phyloP scores from a whole-genome alignment of 768 basidiomycete genomes.

The Hericium rajendrae region DNA sequence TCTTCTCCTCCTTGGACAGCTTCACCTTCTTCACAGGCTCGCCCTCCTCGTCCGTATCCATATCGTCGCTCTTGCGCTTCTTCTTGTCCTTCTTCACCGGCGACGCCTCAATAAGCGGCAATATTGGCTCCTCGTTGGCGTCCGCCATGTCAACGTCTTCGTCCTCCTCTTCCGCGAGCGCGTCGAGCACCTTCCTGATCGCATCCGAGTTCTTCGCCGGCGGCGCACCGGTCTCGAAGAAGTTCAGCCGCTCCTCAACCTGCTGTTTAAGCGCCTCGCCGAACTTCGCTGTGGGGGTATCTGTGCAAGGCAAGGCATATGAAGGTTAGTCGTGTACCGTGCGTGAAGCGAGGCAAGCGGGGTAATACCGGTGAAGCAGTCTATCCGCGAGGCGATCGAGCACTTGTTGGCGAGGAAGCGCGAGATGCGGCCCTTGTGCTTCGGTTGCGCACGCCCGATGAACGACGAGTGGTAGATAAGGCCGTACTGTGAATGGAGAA shows the following conservation, averaged over 20 bases:
- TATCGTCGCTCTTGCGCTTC: constrained; percentile 58
- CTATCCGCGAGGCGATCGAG: constrained; percentile 93
- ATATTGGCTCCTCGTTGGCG: constrained; percentile 35
- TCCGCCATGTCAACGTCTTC: constrained; percentile 40
- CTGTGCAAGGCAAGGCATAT: constrained; percentile 25
- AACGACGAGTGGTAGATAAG: constrained; percentile 96
- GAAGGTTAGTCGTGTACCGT: neutral
- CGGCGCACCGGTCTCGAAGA: constrained; percentile 87
- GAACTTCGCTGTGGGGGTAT: constrained; percentile 82
- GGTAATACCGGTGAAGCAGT: constrained; percentile 73
- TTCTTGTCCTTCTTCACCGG: constrained; percentile 51
- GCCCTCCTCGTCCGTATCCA: constrained; percentile 43
- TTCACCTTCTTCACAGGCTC: constrained; percentile 61
- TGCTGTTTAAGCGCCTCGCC: constrained; percentile 90
- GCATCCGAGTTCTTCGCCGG: constrained; percentile 88
- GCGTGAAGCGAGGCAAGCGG: neutral
- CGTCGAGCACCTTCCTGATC: constrained; percentile 82
- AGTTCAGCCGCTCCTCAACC: constrained; percentile 89
- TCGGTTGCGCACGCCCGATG: constrained; percentile 89
- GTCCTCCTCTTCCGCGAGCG: constrained; percentile 59
- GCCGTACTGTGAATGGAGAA: constrained; percentile 59
- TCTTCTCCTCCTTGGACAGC: constrained; percentile 79
- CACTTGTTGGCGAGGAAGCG: constrained; percentile 99
- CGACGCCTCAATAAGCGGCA: constrained; percentile 52
- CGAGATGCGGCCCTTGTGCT: constrained; percentile 95